phyloP scores from a whole-genome alignment of 805 yeast genomes.

The Yamadazyma laniorum region DNA sequence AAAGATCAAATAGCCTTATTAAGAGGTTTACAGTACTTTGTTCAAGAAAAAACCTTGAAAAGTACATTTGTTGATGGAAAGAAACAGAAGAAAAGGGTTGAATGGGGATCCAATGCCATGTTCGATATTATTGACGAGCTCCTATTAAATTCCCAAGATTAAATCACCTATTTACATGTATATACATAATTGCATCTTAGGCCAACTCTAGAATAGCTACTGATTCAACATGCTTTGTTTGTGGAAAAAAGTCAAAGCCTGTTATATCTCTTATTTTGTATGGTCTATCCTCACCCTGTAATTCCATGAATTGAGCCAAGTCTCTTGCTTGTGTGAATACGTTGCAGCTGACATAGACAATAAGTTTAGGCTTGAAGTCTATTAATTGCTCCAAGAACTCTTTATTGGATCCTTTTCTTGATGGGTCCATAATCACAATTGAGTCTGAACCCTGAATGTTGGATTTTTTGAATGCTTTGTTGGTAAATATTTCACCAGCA shows the following conservation, averaged over 20 bases:
- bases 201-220: constrained; percentile 44
- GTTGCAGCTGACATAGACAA: constrained; percentile 45
- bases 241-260: constrained; percentile 53
- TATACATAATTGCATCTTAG: constrained; percentile 1
- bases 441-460: constrained; percentile 31
- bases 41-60: constrained; percentile 44
- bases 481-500: constrained; percentile 35
- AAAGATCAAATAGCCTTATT: constrained; percentile 56
- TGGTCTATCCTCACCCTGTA: constrained; percentile 16
- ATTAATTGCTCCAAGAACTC: constrained; percentile 35
- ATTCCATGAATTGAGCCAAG: constrained; percentile 25
- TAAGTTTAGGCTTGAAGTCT: constrained; percentile 34
- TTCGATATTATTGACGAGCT: constrained; percentile 45
- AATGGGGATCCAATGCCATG: constrained; percentile 64
- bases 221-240: constrained; percentile 58
- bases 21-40: constrained; percentile 65
- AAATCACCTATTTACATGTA: neutral
- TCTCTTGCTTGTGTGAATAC: constrained; percentile 48
- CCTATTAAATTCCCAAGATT: constrained; percentile 4
- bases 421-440: constrained; percentile 45
- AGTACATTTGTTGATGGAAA: constrained; percentile 52
- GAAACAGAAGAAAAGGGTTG: constrained; percentile 54
- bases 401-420: constrained; percentile 40
- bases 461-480: constrained; percentile 21
- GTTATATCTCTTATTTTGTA: constrained; percentile 26